Conservation (phyloP, 768 basidiomycete species). For the Lentinula edodes region DNA sequence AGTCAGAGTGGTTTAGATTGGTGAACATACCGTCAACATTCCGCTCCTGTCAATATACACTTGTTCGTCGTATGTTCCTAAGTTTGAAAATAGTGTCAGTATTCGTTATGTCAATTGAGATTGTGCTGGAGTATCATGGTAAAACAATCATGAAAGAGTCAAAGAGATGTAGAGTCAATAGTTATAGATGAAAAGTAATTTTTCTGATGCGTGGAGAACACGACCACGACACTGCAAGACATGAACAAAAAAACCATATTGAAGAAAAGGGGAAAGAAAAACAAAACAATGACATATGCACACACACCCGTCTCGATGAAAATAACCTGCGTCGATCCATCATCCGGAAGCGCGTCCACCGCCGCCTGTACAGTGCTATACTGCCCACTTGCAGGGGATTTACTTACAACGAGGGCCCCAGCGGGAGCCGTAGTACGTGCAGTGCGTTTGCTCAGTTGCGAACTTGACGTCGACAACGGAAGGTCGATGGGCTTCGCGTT, state of each 20-base stretch:
- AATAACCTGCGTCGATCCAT: conserved; percentile 12
- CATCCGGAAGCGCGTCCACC: conserved; percentile 16
- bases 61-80: conserved; percentile 18
- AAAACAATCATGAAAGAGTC: too few species aligned
- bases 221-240: too few species aligned
- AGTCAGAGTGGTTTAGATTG: too few species aligned
- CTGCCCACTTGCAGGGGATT: conserved; percentile 11
- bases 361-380: conserved; percentile 17
- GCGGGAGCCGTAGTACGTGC: conserved; percentile 16
- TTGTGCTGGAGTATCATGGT: too few species aligned
- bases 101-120: background rate
- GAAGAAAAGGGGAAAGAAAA: too few species aligned
- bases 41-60: conserved; percentile 15
- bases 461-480: too few species aligned
- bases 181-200: too few species aligned
- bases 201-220: too few species aligned
- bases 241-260: too few species aligned
- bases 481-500: background rate
- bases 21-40: conserved; percentile 9
- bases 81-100: background rate
- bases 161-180: too few species aligned
- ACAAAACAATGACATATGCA: too few species aligned
- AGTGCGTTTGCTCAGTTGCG: conserved; percentile 9
- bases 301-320: conserved; percentile 16
- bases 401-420: conserved; percentile 15